Conservation (phyloP, 2,329 filamentous ascomycete genomes). For the Verticillium longisporum region DNA sequence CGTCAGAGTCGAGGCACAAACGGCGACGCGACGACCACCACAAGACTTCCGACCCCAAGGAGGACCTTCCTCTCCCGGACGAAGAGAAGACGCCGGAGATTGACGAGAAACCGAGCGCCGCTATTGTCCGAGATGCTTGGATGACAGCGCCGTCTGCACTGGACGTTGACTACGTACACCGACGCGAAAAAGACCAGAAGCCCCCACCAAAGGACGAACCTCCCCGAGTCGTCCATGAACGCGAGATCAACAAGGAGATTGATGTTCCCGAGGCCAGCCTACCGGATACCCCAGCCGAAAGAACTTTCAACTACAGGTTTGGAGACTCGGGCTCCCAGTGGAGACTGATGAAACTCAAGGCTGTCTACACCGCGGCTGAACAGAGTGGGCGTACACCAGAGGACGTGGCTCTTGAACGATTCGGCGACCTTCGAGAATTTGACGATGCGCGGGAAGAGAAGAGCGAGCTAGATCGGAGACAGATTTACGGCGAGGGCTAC, state of each 20-base stretch:
- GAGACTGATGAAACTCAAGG: conserved; percentile 93
- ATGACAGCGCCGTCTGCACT: conserved; percentile 75
- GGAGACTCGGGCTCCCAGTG: conserved; percentile 86
- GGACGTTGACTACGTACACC: conserved; percentile 74
- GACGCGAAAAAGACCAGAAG: conserved; percentile 32
- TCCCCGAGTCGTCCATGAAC: conserved; percentile 63
- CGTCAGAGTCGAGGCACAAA: conserved; percentile 32
- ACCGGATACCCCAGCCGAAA: conserved; percentile 39
- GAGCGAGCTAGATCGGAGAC: conserved; percentile 77
- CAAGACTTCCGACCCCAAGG: conserved; percentile 32
- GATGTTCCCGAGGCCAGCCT: conserved; percentile 36
- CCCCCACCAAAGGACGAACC: conserved; percentile 25
- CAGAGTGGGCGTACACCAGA: conserved; percentile 68
- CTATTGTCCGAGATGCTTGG: conserved; percentile 74
- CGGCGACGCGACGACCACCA: conserved; percentile 14
- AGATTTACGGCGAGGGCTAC: conserved; percentile 78
- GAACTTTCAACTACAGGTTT: conserved; percentile 67
- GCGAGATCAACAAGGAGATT: conserved; percentile 69
- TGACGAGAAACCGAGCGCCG: conserved; percentile 16
- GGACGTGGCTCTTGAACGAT: conserved; percentile 75
- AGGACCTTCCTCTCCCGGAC: conserved; percentile 43
- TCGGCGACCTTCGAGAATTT: conserved; percentile 74
- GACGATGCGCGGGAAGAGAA: conserved; percentile 92
- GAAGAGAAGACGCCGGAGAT: conserved; percentile 32
- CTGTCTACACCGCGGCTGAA: conserved; percentile 73